Percentiles rank a stretch among this genome's conserved stretches.
Conservation (phyloP, 148 eudicot genomes). For the Linanthus parryae region DNA sequence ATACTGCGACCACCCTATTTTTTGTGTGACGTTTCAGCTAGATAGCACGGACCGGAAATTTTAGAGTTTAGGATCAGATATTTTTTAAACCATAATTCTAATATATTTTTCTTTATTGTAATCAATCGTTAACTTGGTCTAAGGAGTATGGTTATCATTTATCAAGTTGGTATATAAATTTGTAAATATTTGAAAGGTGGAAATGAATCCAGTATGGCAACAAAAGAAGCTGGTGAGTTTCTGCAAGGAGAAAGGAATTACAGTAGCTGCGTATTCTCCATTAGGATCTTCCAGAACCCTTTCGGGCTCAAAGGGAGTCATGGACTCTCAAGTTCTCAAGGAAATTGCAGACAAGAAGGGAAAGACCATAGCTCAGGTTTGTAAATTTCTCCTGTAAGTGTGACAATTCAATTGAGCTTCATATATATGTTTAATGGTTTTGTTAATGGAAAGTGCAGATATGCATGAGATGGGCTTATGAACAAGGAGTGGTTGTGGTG, state of each 20-base stretch:
- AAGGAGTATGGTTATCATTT: background rate
- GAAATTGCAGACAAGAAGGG: slow-evolving; percentile 11
- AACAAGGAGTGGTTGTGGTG: slow-evolving; percentile 10
- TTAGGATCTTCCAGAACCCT: slow-evolving; percentile 9
- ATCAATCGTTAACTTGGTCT: too few species aligned
- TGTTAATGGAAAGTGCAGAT: too few species aligned
- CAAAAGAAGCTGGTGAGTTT: slow-evolving; percentile 15
- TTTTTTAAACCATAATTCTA: background rate
- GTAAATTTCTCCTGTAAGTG: background rate
- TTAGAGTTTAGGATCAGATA: background rate
- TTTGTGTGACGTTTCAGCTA: too few species aligned
- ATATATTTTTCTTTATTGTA: too few species aligned
- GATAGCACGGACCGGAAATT: background rate
- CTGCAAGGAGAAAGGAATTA: slow-evolving; percentile 12
- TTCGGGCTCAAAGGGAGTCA: slow-evolving; percentile 12
- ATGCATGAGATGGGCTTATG: slow-evolving; percentile 20
- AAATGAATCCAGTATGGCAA: slow-evolving; percentile 17
- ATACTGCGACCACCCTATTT: too few species aligned
- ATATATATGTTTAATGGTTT: slow-evolving; percentile 11
- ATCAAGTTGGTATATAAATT: background rate
- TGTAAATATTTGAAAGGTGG: too few species aligned
- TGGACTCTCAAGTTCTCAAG: slow-evolving; percentile 12
- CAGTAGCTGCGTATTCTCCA: slow-evolving; percentile 12
- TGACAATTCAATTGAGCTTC: background rate
- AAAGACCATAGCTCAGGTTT: slow-evolving; percentile 18